phyloP scores from a whole-genome alignment of 2,329 filamentous ascomycete genomes.

The Botryotinia globosa region DNA sequence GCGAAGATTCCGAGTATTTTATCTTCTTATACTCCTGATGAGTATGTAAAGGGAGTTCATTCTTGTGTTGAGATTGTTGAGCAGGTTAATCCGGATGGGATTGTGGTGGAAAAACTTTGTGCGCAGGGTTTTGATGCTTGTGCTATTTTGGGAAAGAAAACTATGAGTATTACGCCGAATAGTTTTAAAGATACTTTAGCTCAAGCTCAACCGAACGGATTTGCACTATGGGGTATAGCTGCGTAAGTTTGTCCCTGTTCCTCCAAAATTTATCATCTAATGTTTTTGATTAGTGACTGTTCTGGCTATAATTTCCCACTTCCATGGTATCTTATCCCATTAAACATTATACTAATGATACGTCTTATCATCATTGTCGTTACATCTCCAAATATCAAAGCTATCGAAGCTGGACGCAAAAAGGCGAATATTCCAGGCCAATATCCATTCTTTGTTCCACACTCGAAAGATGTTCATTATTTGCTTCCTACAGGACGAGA shows the following conservation, averaged over 20 bases:
- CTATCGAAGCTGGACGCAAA: constrained; percentile 33
- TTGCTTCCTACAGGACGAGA: constrained; percentile 29
- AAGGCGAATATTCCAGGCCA: constrained; percentile 30
- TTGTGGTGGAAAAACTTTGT: constrained; percentile 47
- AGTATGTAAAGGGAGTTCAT: constrained; percentile 44
- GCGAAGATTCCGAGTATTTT: constrained; percentile 31
- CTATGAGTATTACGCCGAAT: constrained; percentile 46
- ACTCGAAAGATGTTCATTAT: constrained; percentile 36
- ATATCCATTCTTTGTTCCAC: constrained; percentile 35
- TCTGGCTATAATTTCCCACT: constrained; percentile 48
- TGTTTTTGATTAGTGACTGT: background rate
- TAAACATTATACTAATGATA: constrained; percentile 44
- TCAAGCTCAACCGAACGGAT: constrained; percentile 41
- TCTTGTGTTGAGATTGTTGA: constrained; percentile 42
- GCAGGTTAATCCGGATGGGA: constrained; percentile 41
- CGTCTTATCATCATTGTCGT: constrained; percentile 30
- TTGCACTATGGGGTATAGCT: constrained; percentile 42
- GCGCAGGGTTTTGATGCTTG: constrained; percentile 45
- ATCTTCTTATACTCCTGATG: constrained; percentile 40
- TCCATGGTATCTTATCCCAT: constrained; percentile 43
- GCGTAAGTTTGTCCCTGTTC: constrained; percentile 36
- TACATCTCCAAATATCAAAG: constrained; percentile 27
- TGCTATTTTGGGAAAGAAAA: constrained; percentile 38
- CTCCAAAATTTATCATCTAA: background rate
- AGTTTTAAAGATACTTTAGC: constrained; percentile 44